Conservation (phyloP, 1,284 basidiomycete species). For the Cerioporus squamosus region DNA sequence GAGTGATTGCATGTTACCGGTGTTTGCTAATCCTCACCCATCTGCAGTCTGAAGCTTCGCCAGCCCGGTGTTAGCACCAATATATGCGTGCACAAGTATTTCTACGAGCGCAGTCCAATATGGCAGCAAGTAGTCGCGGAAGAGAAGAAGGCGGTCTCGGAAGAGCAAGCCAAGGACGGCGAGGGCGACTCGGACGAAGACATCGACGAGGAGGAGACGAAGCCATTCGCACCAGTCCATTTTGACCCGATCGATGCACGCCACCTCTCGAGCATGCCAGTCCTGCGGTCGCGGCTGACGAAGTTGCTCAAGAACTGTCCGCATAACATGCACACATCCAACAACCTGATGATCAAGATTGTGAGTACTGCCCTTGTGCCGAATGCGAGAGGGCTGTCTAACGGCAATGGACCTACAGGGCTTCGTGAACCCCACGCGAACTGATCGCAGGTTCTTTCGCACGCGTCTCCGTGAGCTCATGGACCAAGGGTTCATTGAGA, state of each 20-base stretch:
- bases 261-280: conserved; percentile 72
- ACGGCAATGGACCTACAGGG: conserved; percentile 52
- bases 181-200: conserved; percentile 36
- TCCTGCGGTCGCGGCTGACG: conserved; percentile 67
- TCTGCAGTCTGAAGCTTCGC: conserved; percentile 68
- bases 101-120: conserved; percentile 69
- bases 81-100: conserved; percentile 78
- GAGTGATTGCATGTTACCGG: not conserved
- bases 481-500: conserved; percentile 72
- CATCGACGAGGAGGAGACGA: conserved; percentile 40
- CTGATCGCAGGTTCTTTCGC: conserved; percentile 78
- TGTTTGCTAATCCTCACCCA: not conserved
- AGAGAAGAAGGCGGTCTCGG: conserved; percentile 49
- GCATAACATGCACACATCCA: conserved; percentile 67
- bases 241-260: conserved; percentile 78
- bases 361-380: conserved; percentile 46
- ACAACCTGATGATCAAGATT: conserved; percentile 71
- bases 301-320: conserved; percentile 71
- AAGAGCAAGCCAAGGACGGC: conserved; percentile 31
- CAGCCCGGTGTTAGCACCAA: conserved; percentile 78
- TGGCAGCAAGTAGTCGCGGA: conserved; percentile 77
- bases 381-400: not conserved
- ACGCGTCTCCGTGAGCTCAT: conserved; percentile 72
- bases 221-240: conserved; percentile 39
- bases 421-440: conserved; percentile 70